Percentiles rank a stretch among this genome's conserved stretches.
Evolutionary conservation across 192 early-diverging fungal species (phyloP).

Genomic region (Coemansia sp.): DNA sequence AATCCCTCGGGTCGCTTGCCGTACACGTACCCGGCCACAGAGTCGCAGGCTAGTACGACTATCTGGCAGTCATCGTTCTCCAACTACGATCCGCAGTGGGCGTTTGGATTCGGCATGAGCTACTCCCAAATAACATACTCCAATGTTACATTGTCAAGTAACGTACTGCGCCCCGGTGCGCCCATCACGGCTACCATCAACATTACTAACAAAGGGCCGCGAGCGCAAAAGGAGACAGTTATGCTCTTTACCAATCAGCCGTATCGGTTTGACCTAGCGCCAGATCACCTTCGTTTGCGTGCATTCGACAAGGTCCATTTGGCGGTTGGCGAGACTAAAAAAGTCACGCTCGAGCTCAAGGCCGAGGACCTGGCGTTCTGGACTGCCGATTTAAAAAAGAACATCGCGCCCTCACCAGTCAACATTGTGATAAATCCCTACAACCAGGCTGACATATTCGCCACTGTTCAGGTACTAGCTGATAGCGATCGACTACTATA

Average conservation of each 20-base stretch:
- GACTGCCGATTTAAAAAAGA: constrained; percentile 18
- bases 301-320: constrained; percentile 56
- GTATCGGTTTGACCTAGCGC: constrained; percentile 57
- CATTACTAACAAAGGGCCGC: constrained; percentile 52
- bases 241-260: constrained; percentile 58
- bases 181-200: constrained; percentile 41
- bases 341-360: constrained; percentile 42
- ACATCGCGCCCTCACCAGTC: constrained; percentile 26
- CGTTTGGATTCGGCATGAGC: constrained; percentile 63
- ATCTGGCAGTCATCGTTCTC: constrained; percentile 54
- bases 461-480: constrained; percentile 13
- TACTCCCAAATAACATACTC: constrained; percentile 60
- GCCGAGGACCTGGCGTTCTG: constrained; percentile 38
- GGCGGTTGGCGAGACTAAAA: constrained; percentile 43
- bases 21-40: constrained; percentile 61
- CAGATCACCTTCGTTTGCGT: constrained; percentile 57
- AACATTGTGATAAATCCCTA: constrained; percentile 31
- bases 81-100: constrained; percentile 56
- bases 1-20: constrained; percentile 67
- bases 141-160: constrained; percentile 36
- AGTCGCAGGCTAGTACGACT: constrained; percentile 37
- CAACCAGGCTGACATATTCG: constrained; percentile 9
- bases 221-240: constrained; percentile 57
- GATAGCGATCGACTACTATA: neutral
- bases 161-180: constrained; percentile 4